phyloP scores from a whole-genome alignment of 2,329 filamentous ascomycete genomes.

The Aspergillus ustus region DNA sequence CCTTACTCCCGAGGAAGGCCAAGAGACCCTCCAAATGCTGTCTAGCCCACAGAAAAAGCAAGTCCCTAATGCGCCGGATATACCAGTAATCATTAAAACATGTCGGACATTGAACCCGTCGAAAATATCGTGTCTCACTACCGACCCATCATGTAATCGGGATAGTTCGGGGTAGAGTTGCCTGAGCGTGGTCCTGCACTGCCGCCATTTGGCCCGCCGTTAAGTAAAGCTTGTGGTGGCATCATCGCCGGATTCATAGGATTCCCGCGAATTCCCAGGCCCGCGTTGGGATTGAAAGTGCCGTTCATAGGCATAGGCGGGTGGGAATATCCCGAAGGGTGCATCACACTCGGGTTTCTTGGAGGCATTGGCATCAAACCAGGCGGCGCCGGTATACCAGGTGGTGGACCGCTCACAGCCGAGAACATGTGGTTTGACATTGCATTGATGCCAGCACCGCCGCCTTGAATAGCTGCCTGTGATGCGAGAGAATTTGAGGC shows the following conservation, averaged over 20 bases:
- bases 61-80: conserved; percentile 45
- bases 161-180: conserved; percentile 46
- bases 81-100: conserved; percentile 48
- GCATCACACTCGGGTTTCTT: conserved; percentile 38
- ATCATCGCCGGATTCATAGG: conserved; percentile 38
- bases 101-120: conserved; percentile 46
- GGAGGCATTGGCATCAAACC: conserved; percentile 59
- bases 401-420: conserved; percentile 75
- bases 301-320: conserved; percentile 35
- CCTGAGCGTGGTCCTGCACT: conserved; percentile 37
- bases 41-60: conserved; percentile 45
- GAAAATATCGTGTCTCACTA: conserved; percentile 36
- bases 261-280: conserved; percentile 44
- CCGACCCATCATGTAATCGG: conserved; percentile 56
- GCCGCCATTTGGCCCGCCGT: conserved; percentile 34
- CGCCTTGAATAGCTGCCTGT: conserved; percentile 59
- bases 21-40: conserved; percentile 47
- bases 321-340: conserved; percentile 36
- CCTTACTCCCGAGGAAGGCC: conserved; percentile 40
- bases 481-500: conserved; percentile 56
- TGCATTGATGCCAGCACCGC: conserved; percentile 60
- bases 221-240: conserved; percentile 32
- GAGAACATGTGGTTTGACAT: conserved; percentile 68
- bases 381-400: conserved; percentile 76
- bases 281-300: conserved; percentile 42